A percentile compares a stretch with the other conserved stretches of the same genome.
phyloP scores from a whole-genome alignment of 164 flowering plant species.

The Annona cherimola region DNA sequence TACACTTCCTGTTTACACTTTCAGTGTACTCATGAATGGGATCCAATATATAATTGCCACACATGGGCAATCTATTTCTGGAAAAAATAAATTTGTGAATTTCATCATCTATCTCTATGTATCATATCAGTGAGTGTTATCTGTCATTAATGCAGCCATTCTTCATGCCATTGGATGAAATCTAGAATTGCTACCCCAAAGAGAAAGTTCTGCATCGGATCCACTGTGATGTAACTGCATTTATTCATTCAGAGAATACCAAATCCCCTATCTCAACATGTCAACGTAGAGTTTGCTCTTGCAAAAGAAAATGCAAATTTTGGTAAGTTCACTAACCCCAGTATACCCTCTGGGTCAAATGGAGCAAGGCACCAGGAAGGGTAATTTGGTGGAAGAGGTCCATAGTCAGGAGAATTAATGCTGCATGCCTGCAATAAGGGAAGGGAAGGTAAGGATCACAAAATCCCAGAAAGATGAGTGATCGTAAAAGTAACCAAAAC shows the following conservation, averaged over 20 bases:
- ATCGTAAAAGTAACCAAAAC: background rate
- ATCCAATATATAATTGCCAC: too few relatives aligned
- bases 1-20: too few relatives aligned
- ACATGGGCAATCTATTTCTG: too few relatives aligned
- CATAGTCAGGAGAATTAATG: conserved; percentile 79
- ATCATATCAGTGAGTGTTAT: background rate
- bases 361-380: conserved; percentile 91
- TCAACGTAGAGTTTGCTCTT: background rate
- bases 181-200: background rate
- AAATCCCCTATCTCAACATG: background rate
- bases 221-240: background rate
- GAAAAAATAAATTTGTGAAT: too few relatives aligned
- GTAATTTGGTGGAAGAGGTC: conserved; percentile 61
- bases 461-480: background rate
- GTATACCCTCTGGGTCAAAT: conserved; percentile 78
- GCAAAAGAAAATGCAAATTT: background rate
- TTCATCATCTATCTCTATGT: too few relatives aligned
- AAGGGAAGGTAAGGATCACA: background rate
- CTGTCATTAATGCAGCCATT: background rate
- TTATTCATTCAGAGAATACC: background rate
- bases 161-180: background rate
- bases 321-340: conserved; percentile 39
- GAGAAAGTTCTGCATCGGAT: background rate
- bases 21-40: too few relatives aligned
- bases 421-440: conserved; percentile 60